Evolutionary conservation across 441 rosid genomes (phyloP).

Genomic region (Biscutella laevigata): DNA sequence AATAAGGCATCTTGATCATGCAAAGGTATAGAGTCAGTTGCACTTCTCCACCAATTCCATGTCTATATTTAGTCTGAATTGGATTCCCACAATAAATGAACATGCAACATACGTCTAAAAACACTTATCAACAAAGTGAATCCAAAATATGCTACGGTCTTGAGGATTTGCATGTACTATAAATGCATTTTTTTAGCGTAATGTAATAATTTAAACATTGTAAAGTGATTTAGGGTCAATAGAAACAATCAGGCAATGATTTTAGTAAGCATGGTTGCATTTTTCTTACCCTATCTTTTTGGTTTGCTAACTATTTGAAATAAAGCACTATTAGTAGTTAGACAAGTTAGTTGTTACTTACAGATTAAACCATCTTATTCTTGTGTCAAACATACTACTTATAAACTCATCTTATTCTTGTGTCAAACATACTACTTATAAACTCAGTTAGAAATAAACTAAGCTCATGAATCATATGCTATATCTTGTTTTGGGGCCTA

Average conservation of each 20-base stretch:
- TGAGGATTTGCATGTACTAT: neutral
- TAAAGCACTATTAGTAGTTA: neutral
- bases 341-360: slow-evolving; percentile 3
- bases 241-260: neutral
- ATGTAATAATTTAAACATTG: neutral
- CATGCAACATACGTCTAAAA: neutral
- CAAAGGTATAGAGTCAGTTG: slow-evolving; percentile 48
- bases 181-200: neutral
- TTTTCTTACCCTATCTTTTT: neutral
- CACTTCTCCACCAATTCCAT: slow-evolving; percentile 11
- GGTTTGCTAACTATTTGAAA: neutral
- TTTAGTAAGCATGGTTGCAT: too few relatives aligned
- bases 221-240: neutral
- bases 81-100: neutral
- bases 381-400: neutral
- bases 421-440: neutral
- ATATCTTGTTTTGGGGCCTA: slow-evolving; percentile 3
- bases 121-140: neutral
- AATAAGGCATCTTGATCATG: slow-evolving; percentile 77
- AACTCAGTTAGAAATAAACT: too few relatives aligned
- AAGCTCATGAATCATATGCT: neutral
- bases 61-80: slow-evolving; percentile 5
- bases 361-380: neutral
- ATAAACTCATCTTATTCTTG: too few relatives aligned
- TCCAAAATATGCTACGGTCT: slow-evolving; percentile 10